Evolutionary conservation across 2,329 filamentous ascomycete species (phyloP), one percentile per base, ranked within the genome.

Genomic region (Chaetoscypha palmicola): DNA sequence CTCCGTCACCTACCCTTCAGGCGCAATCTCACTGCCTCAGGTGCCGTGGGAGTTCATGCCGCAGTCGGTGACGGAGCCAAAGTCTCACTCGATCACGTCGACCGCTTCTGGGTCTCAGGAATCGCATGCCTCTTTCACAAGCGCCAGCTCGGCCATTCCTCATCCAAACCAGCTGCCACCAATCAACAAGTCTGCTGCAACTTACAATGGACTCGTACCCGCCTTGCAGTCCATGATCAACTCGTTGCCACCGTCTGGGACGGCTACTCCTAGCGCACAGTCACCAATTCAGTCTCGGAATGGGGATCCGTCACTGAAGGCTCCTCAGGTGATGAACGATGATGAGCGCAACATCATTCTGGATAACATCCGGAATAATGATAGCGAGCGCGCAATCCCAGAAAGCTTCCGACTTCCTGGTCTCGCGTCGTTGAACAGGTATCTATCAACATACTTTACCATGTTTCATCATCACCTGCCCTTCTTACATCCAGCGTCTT

Each of bases 381-480:
- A 97, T 63, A 81, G 74, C 54, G 86, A 95, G 59, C 81, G 82
- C 59, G 81, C 85, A 35, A 81, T 96, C 45, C 81, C 89, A 12
- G 88, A 94, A 45, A 89, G 86, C 46, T 96, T 97, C 73, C 84
- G 88, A 53, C 76, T 97, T 35, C 92, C 92, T 4, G 82, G 76
- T 53, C 74, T 89, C 26, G 75, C 80, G 26, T 84, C 86, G 2
- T 69, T 97, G 63, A 97, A 98, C 68, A 80, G 89, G 51, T 95
- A 95, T 65, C 71, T 98, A 50, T 86, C 89, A 48, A 95, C 91
- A 1, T 98, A 97, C 72, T 98, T 97, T 66, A 89, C 86, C 62
- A 72, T 96, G 58, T 98, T 97, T 68, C 92, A 98, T 62, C 92
- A 95, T 59, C 92, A 98, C 62, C 68, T 97, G 61, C 92, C 92